Evolutionary conservation across 177 flowering plant genomes (phyloP), one percentile per base, ranked within the genome.

Genomic region (Viscum album): DNA sequence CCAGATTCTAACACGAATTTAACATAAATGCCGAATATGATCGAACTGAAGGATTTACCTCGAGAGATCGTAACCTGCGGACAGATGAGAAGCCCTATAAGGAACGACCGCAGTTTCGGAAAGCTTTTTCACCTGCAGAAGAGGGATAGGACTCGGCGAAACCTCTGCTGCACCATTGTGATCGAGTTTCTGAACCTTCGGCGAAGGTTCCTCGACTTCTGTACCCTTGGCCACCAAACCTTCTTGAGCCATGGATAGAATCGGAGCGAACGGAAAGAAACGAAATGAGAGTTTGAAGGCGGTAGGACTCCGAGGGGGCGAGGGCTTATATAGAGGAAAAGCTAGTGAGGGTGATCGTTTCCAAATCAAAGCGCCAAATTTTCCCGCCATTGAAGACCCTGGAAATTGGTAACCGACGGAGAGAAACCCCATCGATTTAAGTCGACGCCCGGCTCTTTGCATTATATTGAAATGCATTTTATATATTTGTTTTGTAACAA

Each of bases 31-130:
- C 33, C 19, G 36, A 15, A 33, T 33, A 62, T 21, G n/a, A 4
- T 23, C 36, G 34, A 28, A 34, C 2, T 28, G 11, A 7, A 28
- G 34, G 11, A 0, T n/a, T 29, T 69, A 85, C 89, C 89, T 86
- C 37, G 89, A 85, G 47, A 88, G 90, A 79, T 88, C 90, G 68
- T 84, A 86, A 36, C 94, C 93, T 0, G 90, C 90, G 19, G 93
- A 77, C 68, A 83, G 83, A 70, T 76, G 75, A 7, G 89, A 87
- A 13, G 66, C 89, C 39, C 89, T 64, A 0, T 84, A 77, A n/a
- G 89, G 89, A 76, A 85, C 60, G 13, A 81, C 76, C 4, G 89
- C 92, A 24, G 78, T 81, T 7, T 83, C 84, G 0, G 92, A 87
- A 43, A 87, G 85, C 81, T 75, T 87, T 50, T 83, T 83, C 54